Percentiles rank a stretch among this genome's conserved stretches.
phyloP scores from a whole-genome alignment of 768 basidiomycete species.

The Auriscalpium microsporum region DNA sequence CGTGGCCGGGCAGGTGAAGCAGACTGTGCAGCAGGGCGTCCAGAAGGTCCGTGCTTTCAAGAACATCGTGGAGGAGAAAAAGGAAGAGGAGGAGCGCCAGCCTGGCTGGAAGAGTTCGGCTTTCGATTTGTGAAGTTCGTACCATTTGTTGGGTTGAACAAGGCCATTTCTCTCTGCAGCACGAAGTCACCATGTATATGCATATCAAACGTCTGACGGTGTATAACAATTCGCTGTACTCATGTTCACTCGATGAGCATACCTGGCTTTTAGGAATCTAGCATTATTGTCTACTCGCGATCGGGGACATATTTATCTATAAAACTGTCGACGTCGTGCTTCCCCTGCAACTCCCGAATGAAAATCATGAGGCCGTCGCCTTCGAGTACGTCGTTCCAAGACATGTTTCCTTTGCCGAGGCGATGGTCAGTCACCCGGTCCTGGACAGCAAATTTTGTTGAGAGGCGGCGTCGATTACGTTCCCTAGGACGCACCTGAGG shows the following conservation, averaged over 20 bases:
- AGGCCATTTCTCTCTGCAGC: no score
- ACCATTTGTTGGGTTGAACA: no score
- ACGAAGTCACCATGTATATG: no score
- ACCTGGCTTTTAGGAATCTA: no score
- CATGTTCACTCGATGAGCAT: no score
- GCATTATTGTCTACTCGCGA: no score
- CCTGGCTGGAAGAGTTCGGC: slow-evolving; percentile 30
- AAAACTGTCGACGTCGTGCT: background rate
- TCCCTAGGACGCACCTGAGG: slow-evolving; percentile 48
- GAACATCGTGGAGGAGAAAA: slow-evolving; percentile 25
- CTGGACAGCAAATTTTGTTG: background rate
- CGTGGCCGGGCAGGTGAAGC: slow-evolving; percentile 18
- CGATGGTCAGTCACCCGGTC: slow-evolving; percentile 16
- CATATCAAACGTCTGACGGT: no score
- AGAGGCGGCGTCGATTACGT: background rate
- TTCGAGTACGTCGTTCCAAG: slow-evolving; percentile 14
- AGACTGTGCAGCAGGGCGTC: slow-evolving; percentile 20
- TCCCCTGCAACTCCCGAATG: slow-evolving; percentile 8
- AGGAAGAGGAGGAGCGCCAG: slow-evolving; percentile 22
- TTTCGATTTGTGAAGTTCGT: slow-evolving; percentile 22
- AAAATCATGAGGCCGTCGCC: slow-evolving; percentile 6
- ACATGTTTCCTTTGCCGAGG: slow-evolving; percentile 13
- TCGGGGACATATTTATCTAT: background rate
- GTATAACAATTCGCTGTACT: no score
- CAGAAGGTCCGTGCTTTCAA: slow-evolving; percentile 24